Evolutionary conservation across 2,329 filamentous ascomycete genomes (phyloP).

Genomic region (Aspergillus brunneoviolaceus): DNA sequence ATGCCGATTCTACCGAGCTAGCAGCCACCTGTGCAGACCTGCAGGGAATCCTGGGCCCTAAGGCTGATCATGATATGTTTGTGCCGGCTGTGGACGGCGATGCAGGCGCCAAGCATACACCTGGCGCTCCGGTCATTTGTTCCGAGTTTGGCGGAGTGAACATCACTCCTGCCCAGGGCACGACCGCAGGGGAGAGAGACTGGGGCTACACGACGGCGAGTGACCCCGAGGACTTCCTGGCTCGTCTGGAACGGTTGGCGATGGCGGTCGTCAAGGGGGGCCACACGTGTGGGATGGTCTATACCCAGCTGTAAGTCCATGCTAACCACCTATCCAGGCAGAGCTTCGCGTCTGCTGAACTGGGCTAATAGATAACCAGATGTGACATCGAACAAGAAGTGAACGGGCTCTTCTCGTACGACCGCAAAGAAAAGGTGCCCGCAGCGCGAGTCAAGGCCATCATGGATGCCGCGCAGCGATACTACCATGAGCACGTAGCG

Average conservation of each 20-base stretch:
- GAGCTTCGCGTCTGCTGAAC: no score
- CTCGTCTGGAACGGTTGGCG: conserved; percentile 58
- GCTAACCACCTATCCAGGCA: no score
- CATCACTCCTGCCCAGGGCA: conserved; percentile 53
- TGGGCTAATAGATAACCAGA: conserved; percentile 9
- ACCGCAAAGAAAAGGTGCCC: conserved; percentile 62
- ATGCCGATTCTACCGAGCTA: conserved; percentile 59
- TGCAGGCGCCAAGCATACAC: conserved; percentile 51
- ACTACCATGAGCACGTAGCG: conserved; percentile 40
- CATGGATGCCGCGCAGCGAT: conserved; percentile 53
- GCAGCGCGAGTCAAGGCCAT: conserved; percentile 57
- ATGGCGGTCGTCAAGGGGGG: conserved; percentile 59
- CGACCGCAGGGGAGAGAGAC: conserved; percentile 48
- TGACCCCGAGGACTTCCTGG: conserved; percentile 59
- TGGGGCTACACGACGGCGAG: conserved; percentile 70
- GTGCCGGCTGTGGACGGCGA: conserved; percentile 47
- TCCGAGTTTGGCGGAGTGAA: conserved; percentile 70
- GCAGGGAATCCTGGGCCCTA: conserved; percentile 52
- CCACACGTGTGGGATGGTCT: conserved; percentile 62
- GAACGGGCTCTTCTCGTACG: conserved; percentile 65
- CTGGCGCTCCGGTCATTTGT: conserved; percentile 62
- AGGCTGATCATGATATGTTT: conserved; percentile 57
- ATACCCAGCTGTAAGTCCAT: conserved; percentile 60
- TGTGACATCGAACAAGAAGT: conserved; percentile 67
- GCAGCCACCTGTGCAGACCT: conserved; percentile 55